A percentile compares a stretch with the other conserved stretches of the same genome.
Conservation (phyloP, 2,329 filamentous ascomycete species). For the Remersonia thermophila region DNA sequence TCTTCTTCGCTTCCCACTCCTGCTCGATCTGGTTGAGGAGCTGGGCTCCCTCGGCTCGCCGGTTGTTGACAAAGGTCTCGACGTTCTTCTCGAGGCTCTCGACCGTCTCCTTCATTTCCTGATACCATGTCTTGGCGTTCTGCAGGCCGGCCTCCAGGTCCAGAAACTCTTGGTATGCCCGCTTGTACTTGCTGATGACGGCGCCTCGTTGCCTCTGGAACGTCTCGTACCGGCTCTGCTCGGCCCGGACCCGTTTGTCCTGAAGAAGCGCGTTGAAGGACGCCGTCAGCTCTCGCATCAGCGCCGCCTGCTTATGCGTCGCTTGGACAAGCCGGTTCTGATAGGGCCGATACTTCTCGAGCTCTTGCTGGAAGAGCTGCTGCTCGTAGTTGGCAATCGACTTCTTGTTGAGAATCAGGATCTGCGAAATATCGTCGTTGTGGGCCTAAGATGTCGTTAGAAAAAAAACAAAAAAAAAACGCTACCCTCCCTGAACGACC, state of each 20-base stretch:
- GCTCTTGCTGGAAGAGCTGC: slow-evolving; percentile 84
- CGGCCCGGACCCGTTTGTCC: slow-evolving; percentile 83
- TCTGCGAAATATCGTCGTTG: slow-evolving; percentile 93
- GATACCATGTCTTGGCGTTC: slow-evolving; percentile 85
- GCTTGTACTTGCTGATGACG: slow-evolving; percentile 78
- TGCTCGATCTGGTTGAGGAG: slow-evolving; percentile 81
- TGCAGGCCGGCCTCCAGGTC: slow-evolving; percentile 77
- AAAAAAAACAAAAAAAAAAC: too few species aligned
- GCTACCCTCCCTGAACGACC: too few species aligned
- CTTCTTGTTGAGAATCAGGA: slow-evolving; percentile 96
- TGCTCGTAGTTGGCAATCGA: slow-evolving; percentile 83
- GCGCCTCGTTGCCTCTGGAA: slow-evolving; percentile 72
- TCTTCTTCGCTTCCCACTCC: slow-evolving; percentile 51
- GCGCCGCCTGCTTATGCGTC: slow-evolving; percentile 83
- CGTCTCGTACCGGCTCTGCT: slow-evolving; percentile 88
- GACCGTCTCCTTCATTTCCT: slow-evolving; percentile 89
- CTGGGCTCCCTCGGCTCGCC: slow-evolving; percentile 80
- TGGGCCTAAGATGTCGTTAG: slow-evolving; percentile 51
- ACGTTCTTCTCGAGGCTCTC: slow-evolving; percentile 91
- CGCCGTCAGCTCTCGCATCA: slow-evolving; percentile 89
- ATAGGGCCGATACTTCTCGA: slow-evolving; percentile 94
- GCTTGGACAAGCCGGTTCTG: slow-evolving; percentile 86
- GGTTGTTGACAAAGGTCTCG: slow-evolving; percentile 91
- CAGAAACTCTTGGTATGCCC: slow-evolving; percentile 83
- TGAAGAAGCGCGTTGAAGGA: slow-evolving; percentile 81